Conservation (phyloP, 805 yeast species). For the Blastobotrys muscicola region DNA sequence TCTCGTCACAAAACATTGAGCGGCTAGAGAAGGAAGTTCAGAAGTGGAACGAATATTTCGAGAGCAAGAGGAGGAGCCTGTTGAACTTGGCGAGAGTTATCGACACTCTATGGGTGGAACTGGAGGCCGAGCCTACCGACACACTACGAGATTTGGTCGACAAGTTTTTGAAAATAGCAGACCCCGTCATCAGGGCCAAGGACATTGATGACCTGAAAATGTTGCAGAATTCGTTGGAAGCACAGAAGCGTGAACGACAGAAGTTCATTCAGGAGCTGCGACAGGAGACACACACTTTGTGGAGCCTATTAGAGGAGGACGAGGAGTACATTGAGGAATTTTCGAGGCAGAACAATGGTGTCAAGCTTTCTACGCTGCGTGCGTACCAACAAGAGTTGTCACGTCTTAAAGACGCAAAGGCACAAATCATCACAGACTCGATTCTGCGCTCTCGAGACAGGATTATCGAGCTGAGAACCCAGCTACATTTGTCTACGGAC, state of each 20-base stretch:
- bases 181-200: constrained; percentile 6
- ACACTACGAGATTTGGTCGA: constrained; percentile 21
- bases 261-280: constrained; percentile 26
- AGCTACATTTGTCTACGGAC: constrained; percentile 46
- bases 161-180: constrained; percentile 10
- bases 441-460: constrained; percentile 51
- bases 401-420: constrained; percentile 50
- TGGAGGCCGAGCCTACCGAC: constrained; percentile 18
- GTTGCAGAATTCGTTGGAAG: constrained; percentile 22
- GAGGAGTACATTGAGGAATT: constrained; percentile 34
- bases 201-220: constrained; percentile 23
- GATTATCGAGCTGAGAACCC: constrained; percentile 54
- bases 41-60: constrained; percentile 18
- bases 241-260: constrained; percentile 29
- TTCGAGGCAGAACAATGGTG: constrained; percentile 32
- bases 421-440: constrained; percentile 56
- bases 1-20: constrained; percentile 17
- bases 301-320: constrained; percentile 50
- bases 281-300: constrained; percentile 38
- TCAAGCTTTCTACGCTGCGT: constrained; percentile 39
- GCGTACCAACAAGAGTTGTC: constrained; percentile 47
- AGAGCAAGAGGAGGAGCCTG: constrained; percentile 13
- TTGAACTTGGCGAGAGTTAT: constrained; percentile 19
- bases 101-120: constrained; percentile 25
- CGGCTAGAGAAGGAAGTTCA: constrained; percentile 19